Evolutionary conservation across 306 rosid genomes (phyloP), one percentile per base, ranked within the genome.

Genomic region (Glycyrrhiza uralensis): DNA sequence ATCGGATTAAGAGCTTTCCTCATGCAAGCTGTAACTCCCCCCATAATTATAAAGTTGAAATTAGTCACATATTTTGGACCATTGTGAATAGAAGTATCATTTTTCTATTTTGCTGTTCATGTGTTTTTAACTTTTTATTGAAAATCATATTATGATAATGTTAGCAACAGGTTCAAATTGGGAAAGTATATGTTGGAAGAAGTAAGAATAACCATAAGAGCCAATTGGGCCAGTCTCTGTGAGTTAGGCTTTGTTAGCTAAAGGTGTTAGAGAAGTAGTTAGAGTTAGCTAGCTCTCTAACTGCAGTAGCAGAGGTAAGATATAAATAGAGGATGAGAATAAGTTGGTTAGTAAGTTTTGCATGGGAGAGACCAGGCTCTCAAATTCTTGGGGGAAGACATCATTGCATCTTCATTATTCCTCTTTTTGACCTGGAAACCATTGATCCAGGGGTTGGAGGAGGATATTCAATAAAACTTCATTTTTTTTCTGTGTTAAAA

Each of bases 21-120:
- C 61, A 15, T 59, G 72, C 28, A 66, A 75, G 36, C 19, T 29
- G 38, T 59, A 41, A 42, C 68, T 22, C 41, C 69, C 38, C 44
- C 23, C 24, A 14, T 9, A 61, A 41, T 51, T 33, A 28, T 45
- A 26, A n/a, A 8, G 61, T 20, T 77, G 33, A 22, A 77, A 77
- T 58, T 38, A 61, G 52, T 35, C 51, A 44, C 18, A 55, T 4
- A 13, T 30, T 45, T 20, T 46, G 50, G 54, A 67, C 39, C 69
- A 56, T 57, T 42, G 28, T 7, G 19, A 32, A 66, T 56, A 14
- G 35, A 76, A 49, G 35, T n/a, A 46, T 18, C 15, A 59, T 8
- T 57, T 32, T n/a, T 42, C 17, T 63, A 42, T 30, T 42, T 61
- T 39, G 6, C 10, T 52, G 42, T 52, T 35, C 10, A 3, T 49